Base-by-base conservation (phyloP, 139 green algal species). In the Micromonas commoda region DNA sequence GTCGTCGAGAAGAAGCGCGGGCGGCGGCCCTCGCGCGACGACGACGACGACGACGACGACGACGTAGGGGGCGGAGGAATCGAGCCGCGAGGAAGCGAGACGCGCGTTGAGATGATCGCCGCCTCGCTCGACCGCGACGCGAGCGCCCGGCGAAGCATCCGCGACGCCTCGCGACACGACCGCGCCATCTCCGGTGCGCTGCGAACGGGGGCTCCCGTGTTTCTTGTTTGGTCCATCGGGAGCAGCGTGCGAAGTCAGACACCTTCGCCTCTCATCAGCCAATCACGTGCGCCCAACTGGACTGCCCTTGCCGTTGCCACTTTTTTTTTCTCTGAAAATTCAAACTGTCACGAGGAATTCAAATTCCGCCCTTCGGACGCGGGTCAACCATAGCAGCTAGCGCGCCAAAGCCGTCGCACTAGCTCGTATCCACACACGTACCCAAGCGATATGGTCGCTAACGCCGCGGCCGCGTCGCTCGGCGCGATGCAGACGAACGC, bases 31-130 rank as follows among this genome's bases (percentile, higher is more conserved):
- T n/a, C n/a, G n/a, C n/a, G 16, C 45, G 64, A 71, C 28, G 64
- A 71, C 64, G 64, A 71, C 29, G 64, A 71, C 29, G 64, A 71
- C 29, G 64, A 71, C 19, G 61, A 68, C 61, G 61, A 68, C 35
- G 28, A 45, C 28, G 29, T 64, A 21, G 61, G 9, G 61, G n/a
- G 19, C 61, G 61, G 19, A 63, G 52, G 20, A 20, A n/a, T 19
- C 52, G 19, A 63, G 52, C 20, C 19, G 19, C 19, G 19, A 20
- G 19, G 52, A 63, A 19, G 52, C 65, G 65, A 19, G 3, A 21
- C 29, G 28, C 65, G 26, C 26, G 65, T n/a, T n/a, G n/a, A n/a
- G n/a, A n/a, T n/a, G n/a, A n/a, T n/a, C n/a, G n/a, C n/a, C n/a
- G n/a, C n/a, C 65, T 20, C 20, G 29, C 52, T 20, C 19, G 52